A percentile compares a stretch with the other conserved stretches of the same genome.
Conservation (phyloP, 1,139 yeast species). For the Suhomyces bribrorum region DNA sequence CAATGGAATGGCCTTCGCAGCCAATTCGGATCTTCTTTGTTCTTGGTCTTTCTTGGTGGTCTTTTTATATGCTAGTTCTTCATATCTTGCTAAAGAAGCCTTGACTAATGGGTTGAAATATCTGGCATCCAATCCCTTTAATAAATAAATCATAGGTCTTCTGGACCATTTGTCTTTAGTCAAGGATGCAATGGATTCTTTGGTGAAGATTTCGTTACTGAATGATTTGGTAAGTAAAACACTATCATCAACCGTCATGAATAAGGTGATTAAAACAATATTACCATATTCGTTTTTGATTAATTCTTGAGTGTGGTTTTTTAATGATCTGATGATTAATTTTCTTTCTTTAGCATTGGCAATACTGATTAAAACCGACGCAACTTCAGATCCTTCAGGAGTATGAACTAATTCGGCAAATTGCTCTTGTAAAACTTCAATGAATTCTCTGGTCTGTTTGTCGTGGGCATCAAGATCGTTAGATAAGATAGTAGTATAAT, state of each 20-base stretch:
- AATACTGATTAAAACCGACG: constrained; percentile 72
- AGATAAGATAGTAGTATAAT: constrained; percentile 72
- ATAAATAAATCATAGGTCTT: constrained; percentile 81
- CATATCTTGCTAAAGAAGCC: constrained; percentile 60
- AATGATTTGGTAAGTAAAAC: constrained; percentile 77
- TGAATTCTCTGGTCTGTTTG: constrained; percentile 73
- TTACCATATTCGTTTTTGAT: constrained; percentile 87
- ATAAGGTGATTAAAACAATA: constrained; percentile 71
- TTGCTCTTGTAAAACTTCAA: constrained; percentile 83
- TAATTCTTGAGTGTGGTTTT: constrained; percentile 70
- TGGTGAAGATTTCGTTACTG: constrained; percentile 55
- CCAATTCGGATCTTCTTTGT: constrained; percentile 70
- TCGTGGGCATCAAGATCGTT: constrained; percentile 46
- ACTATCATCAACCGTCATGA: constrained; percentile 92
- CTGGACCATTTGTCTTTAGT: constrained; percentile 77
- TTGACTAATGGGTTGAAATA: constrained; percentile 75
- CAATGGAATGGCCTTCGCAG: constrained; percentile 64
- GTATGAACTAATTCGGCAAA: constrained; percentile 95
- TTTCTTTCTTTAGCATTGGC: constrained; percentile 96
- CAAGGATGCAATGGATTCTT: constrained; percentile 57
- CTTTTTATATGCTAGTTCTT: constrained; percentile 61
- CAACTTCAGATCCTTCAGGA: constrained; percentile 90
- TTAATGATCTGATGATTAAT: constrained; percentile 66
- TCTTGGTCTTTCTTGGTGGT: constrained; percentile 87
- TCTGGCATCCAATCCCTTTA: constrained; percentile 78